Evolutionary conservation across 2,329 filamentous ascomycete species (phyloP).

Genomic region (Hypoxylon sp.): DNA sequence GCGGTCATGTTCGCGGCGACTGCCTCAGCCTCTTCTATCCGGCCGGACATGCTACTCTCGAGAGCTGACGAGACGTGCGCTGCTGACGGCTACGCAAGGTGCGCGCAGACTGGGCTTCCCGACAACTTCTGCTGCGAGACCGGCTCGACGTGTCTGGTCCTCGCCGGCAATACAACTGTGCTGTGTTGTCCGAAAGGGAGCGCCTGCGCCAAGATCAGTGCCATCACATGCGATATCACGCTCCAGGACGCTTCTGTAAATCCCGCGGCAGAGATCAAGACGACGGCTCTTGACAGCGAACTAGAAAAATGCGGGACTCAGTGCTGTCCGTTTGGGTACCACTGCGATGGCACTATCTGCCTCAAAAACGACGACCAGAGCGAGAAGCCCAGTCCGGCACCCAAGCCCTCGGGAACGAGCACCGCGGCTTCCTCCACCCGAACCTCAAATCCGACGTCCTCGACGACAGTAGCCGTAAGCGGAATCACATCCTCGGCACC

Average conservation of each 20-base stretch:
- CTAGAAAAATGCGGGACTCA: slow-evolving; percentile 64
- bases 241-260: slow-evolving; percentile 66
- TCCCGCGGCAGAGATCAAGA: slow-evolving; percentile 70
- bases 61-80: slow-evolving; percentile 59
- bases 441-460: slow-evolving; percentile 7
- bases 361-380: slow-evolving; percentile 60
- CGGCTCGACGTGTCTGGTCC: slow-evolving; percentile 61
- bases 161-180: slow-evolving; percentile 71
- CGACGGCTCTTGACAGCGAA: slow-evolving; percentile 64
- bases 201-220: slow-evolving; percentile 67
- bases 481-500: slow-evolving; percentile 24
- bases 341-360: slow-evolving; percentile 64
- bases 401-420: slow-evolving; percentile 12
- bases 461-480: slow-evolving; percentile 25
- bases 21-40: slow-evolving; percentile 50
- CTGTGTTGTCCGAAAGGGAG: slow-evolving; percentile 72
- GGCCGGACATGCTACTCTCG: slow-evolving; percentile 50
- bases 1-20: slow-evolving; percentile 45
- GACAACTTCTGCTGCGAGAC: slow-evolving; percentile 71
- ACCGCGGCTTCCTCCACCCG: slow-evolving; percentile 16
- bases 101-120: slow-evolving; percentile 62
- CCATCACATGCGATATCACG: slow-evolving; percentile 69
- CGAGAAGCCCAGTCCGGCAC: slow-evolving; percentile 36
- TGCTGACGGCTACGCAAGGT: slow-evolving; percentile 58
- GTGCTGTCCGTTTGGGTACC: slow-evolving; percentile 80